Evolutionary conservation across 352 stramenopile species (phyloP).

Genomic region (Globisporangium orthogonon): DNA sequence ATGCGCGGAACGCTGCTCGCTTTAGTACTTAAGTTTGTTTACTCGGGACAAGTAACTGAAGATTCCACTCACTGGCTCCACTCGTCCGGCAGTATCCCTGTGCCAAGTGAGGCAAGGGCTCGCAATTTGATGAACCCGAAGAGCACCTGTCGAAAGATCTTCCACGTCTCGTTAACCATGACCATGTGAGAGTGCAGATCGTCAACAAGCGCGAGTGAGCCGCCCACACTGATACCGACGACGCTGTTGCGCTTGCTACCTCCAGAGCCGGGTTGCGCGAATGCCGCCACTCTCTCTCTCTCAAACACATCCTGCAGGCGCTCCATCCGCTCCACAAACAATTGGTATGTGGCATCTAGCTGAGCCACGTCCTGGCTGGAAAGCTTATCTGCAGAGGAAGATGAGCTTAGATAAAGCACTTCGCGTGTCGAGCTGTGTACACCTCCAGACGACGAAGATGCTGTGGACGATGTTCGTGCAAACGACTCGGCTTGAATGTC

Average conservation of each 20-base stretch:
- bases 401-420: constrained; percentile 53
- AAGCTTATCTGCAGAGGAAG: constrained; percentile 24
- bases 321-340: constrained; percentile 52
- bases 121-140: constrained; percentile 54
- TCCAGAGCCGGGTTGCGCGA: too few relatives aligned
- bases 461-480: constrained; percentile 11
- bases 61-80: constrained; percentile 19
- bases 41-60: too few relatives aligned
- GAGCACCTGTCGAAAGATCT: constrained; percentile 65
- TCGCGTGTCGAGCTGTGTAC: constrained; percentile 15
- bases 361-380: constrained; percentile 70
- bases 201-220: constrained; percentile 24
- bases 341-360: constrained; percentile 39
- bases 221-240: constrained; percentile 15
- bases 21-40: constrained; percentile 17
- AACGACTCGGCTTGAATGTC: constrained; percentile 51
- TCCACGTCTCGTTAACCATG: constrained; percentile 65
- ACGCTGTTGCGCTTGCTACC: constrained; percentile 15
- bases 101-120: constrained; percentile 33
- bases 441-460: background rate
- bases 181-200: constrained; percentile 23
- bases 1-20: constrained; percentile 48
- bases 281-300: background rate
- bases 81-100: constrained; percentile 55
- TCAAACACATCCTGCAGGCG: constrained; percentile 30